Percentiles rank a stretch among this genome's conserved stretches.
Evolutionary conservation across 2,329 filamentous ascomycete species (phyloP).

Genomic region (Colletotrichum graminicola): DNA sequence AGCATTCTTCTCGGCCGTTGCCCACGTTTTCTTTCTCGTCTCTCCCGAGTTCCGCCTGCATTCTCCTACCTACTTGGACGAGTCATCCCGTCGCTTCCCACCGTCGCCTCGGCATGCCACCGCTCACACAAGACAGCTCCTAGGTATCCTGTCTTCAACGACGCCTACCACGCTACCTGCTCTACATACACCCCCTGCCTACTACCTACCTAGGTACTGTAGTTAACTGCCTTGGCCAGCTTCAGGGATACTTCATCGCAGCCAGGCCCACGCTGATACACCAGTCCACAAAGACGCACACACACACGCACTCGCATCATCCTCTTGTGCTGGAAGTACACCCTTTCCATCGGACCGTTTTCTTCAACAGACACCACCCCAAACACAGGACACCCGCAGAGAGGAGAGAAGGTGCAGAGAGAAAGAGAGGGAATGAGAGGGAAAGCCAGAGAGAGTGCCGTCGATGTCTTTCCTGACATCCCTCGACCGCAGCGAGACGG

Average conservation of each 20-base stretch:
- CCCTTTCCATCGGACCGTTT: not conserved
- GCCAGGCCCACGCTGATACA: conserved; percentile 15
- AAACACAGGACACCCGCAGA: not conserved
- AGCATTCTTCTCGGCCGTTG: conserved; percentile 23
- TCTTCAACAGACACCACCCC: not conserved
- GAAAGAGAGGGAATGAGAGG: not conserved
- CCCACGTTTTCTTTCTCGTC: conserved; percentile 27
- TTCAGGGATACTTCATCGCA: conserved; percentile 15
- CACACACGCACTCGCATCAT: not conserved
- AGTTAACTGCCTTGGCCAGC: not conserved
- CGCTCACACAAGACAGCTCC: not conserved
- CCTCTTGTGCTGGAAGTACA: not conserved
- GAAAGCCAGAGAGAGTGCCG: not conserved
- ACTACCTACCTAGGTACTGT: not conserved
- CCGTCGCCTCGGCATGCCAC: not conserved
- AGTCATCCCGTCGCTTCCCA: not conserved
- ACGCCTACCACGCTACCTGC: not conserved
- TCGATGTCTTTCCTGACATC: conserved; percentile 15
- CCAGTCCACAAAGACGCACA: conserved; percentile 7
- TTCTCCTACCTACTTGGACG: not conserved
- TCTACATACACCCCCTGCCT: not conserved
- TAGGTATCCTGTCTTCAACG: not conserved
- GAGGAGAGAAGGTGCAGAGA: not conserved
- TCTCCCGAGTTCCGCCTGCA: not conserved
- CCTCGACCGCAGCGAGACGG: not conserved